Percentiles rank a stretch among this genome's conserved stretches.
Conservation (phyloP, 2,329 filamentous ascomycete genomes). For the Microsporum audouinii region DNA sequence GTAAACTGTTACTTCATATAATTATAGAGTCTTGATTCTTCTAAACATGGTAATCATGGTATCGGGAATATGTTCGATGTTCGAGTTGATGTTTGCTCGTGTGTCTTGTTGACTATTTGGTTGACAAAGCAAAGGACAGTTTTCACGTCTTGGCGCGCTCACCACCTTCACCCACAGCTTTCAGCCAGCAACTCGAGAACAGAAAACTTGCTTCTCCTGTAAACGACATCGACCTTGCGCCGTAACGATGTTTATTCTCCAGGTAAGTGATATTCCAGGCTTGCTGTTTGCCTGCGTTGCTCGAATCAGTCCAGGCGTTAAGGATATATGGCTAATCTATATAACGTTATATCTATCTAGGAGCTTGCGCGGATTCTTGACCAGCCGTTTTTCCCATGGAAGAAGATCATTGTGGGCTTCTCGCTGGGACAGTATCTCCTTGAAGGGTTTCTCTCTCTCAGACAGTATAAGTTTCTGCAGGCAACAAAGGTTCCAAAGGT, state of each 20-base stretch:
- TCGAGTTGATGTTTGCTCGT: neutral
- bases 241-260: slow-evolving; percentile 27
- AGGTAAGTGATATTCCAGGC: slow-evolving; percentile 18
- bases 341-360: slow-evolving; percentile 22
- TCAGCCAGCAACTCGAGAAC: neutral
- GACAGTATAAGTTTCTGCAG: slow-evolving; percentile 80
- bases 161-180: neutral
- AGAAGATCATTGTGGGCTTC: slow-evolving; percentile 89
- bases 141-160: neutral
- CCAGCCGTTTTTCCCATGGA: slow-evolving; percentile 91
- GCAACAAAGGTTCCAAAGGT: slow-evolving; percentile 72
- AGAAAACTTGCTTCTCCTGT: neutral
- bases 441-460: slow-evolving; percentile 76
- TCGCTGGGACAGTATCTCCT: slow-evolving; percentile 82
- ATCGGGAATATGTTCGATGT: neutral
- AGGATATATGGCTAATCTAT: neutral
- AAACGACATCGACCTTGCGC: neutral
- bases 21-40: too few species aligned
- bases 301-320: neutral
- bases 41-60: too few species aligned
- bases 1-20: too few species aligned
- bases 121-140: neutral
- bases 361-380: slow-evolving; percentile 76
- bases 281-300: neutral
- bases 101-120: neutral